phyloP scores from a whole-genome alignment of 2,329 filamentous ascomycete species.

The Ustulina deusta region DNA sequence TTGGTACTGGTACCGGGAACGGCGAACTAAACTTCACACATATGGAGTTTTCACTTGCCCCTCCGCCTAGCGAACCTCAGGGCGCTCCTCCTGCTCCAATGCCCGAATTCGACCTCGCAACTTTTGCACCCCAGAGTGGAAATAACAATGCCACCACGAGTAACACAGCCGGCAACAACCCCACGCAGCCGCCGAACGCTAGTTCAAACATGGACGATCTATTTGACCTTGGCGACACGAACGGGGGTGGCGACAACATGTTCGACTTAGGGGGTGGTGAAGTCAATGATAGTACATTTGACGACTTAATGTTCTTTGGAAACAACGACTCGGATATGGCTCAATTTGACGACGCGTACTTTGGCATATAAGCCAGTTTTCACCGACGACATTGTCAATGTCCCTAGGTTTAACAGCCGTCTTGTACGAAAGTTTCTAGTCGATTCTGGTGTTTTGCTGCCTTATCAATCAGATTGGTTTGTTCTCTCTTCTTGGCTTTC shows the following conservation, averaged over 20 bases:
- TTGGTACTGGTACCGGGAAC: constrained; percentile 41
- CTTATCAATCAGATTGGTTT: background rate
- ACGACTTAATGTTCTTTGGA: constrained; percentile 62
- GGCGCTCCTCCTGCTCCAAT: constrained; percentile 52
- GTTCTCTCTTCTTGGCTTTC: background rate
- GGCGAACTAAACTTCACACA: constrained; percentile 66
- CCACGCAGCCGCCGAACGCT: constrained; percentile 19
- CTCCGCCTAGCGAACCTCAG: constrained; percentile 52
- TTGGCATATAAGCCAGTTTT: constrained; percentile 51
- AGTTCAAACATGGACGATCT: constrained; percentile 59
- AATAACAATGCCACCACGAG: constrained; percentile 15
- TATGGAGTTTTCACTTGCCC: constrained; percentile 67
- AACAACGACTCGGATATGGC: constrained; percentile 59
- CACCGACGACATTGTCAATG: background rate
- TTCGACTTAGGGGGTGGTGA: constrained; percentile 55
- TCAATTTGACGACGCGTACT: constrained; percentile 62
- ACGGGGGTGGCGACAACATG: constrained; percentile 52
- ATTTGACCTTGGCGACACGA: constrained; percentile 58
- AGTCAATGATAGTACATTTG: constrained; percentile 59
- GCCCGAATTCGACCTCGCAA: constrained; percentile 60
- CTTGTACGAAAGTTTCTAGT: background rate
- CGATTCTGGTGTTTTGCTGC: background rate
- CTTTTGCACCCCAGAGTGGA: constrained; percentile 53
- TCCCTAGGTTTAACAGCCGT: too few species aligned
- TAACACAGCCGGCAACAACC: constrained; percentile 34